These are phyloP conservation scores for Circinella umbellata DNA, from an alignment of 371 early-diverging fungal genomes.

Conservation along the genomic window DNA sequence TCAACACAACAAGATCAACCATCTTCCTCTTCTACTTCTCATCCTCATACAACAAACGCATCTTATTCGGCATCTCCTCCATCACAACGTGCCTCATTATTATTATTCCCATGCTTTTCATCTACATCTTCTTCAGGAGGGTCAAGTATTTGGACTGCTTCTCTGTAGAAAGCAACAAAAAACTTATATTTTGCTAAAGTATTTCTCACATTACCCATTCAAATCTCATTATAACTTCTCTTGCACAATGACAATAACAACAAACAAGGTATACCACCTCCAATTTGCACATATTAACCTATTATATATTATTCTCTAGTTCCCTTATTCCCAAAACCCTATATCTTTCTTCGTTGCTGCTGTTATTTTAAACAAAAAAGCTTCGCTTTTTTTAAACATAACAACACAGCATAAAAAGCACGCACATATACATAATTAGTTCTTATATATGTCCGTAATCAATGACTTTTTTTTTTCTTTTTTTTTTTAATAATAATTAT, in stretches of 20 bases:
- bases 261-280: neutral
- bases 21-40: neutral
- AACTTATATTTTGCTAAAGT: neutral
- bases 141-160: constrained; percentile 5
- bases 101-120: constrained; percentile 6
- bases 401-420: too few relatives aligned
- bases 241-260: neutral
- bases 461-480: too few relatives aligned
- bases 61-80: neutral
- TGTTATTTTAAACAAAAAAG: too few relatives aligned
- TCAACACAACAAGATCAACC: neutral
- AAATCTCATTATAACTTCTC: too few relatives aligned
- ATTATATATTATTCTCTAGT: neutral
- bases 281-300: neutral
- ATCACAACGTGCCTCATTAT: neutral
- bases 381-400: too few relatives aligned
- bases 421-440: too few relatives aligned
- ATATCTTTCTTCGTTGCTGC: too few relatives aligned
- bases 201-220: neutral
- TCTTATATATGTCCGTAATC: too few relatives aligned
- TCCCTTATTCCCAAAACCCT: too few relatives aligned
- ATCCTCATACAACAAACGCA: neutral
- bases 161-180: neutral
- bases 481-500: too few relatives aligned
- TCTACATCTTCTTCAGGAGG: constrained; percentile 8